Conservation (phyloP, 495 filamentous ascomycete species). For the Arthonia radiata region DNA sequence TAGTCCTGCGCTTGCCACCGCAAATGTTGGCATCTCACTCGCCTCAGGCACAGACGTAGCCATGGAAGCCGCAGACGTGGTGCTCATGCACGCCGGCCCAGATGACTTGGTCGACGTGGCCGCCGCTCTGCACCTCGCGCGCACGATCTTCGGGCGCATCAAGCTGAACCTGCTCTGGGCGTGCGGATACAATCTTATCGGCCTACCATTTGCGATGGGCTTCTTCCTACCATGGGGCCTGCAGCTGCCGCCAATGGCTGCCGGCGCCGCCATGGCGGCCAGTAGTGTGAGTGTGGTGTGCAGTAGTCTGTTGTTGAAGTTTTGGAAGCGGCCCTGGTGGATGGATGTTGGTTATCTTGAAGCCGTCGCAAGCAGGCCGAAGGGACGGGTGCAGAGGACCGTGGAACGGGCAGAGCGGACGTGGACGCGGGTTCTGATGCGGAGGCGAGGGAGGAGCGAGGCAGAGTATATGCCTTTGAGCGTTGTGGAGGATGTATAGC, state of each 20-base stretch:
- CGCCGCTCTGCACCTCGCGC: constrained; percentile 55
- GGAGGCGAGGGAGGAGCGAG: no score
- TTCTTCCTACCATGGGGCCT: constrained; percentile 70
- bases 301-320: constrained; percentile 60
- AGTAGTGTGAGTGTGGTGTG: constrained; percentile 76
- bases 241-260: constrained; percentile 81
- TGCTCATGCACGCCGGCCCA: constrained; percentile 82
- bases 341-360: constrained; percentile 52
- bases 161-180: constrained; percentile 84
- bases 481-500: no score
- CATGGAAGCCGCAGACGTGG: constrained; percentile 91
- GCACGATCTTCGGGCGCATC: constrained; percentile 75
- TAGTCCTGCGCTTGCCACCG: constrained; percentile 81
- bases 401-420: no score
- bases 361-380: constrained; percentile 8
- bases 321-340: constrained; percentile 72
- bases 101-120: constrained; percentile 82
- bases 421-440: no score
- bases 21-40: constrained; percentile 80
- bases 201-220: constrained; percentile 92
- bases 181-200: constrained; percentile 76
- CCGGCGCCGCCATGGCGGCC: constrained; percentile 80
- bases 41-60: constrained; percentile 86
- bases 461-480: no score
- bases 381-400: constrained; percentile 10